Base-by-base conservation (phyloP, 305 asterid species). In the Fraxinus sp. region DNA sequence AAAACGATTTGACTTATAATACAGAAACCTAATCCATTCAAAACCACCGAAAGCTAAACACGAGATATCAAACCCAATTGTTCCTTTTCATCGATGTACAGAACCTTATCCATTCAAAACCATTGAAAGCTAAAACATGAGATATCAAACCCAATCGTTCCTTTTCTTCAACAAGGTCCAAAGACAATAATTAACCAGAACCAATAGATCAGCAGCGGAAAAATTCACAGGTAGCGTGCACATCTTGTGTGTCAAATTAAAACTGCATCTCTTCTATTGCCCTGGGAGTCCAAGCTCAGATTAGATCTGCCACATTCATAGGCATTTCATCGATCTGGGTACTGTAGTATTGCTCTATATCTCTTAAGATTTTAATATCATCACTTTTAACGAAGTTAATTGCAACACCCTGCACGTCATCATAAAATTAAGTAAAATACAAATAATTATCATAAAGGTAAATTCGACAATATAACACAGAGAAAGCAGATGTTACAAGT, bases 251-350 rank as follows among this genome's bases (percentile, higher is more conserved):
- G 76, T 71, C 39, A 70, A 26, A 70, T 70, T 30, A 55, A 62
- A 84, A 35, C 30, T 52, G 37, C 22, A 16, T 41, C 55, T 36
- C 9, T 37, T 36, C 3, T 41, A 46, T 35, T 66, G 87, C 83
- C 52, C 46, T 14, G 3, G 14, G 32, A 75, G 79, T 26, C 22
- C 71, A 43, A 10, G n/a, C 76, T 86, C 83, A 92, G 55, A 95
- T 92, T 36, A 95, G 85, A 90, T 95, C 98, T 28, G 98, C 98
- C 49, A 95, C 97, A 39, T 95, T 95, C 98, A 95, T 95, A 20
- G 98, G 98, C 98, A 95, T 95, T 87, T 95, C 98, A 79, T 95
- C 98, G 1, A 95, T 95, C 87, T 95, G 98, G 14, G 98, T 94
- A 83, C 97, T 95, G 88, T 93, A 95, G 83, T 95, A 92, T 80